Base-by-base conservation (phyloP, 805 yeast species). In the Cyberlindnera euphorbiae region DNA sequence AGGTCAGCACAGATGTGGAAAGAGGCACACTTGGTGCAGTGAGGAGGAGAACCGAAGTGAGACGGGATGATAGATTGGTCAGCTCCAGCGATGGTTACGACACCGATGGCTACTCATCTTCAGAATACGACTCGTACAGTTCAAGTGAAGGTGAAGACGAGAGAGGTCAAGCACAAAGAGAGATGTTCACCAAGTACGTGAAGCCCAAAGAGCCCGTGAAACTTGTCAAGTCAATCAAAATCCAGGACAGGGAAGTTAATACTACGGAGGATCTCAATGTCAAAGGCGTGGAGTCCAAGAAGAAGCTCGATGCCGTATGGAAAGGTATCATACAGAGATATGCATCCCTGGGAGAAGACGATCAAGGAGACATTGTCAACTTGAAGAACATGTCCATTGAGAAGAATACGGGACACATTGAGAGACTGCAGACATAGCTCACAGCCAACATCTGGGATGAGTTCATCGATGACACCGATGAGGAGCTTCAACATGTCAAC, bases 341-440 rank as follows among this genome's bases (percentile, higher is more conserved):
- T 42, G 47, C 56, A 16, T 45, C 45, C 11, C 47, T 44, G 25
- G 62, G 53, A 16, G 44, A 52, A 23, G 48, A 45, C 11, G 47
- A 55, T 13, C 63, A 60, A 30, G 65, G 67, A 11, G 71, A 66
- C 41, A 46, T 64, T 6, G 53, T 66, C 6, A 45, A 53, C 28
- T 19, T 53, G 15, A 33, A 31, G 6, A 41, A 39, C 4, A 44
- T 53, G 41, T 30, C 31, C 2, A 53, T 53, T 11, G 48, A 46
- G 11, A 38, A 38, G 12, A 36, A 53, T 22, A 41, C 34, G 1
- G 58, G 58, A 0, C 58, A 53, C 38, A 28, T 53, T 22, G 30
- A 35, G 13, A 21, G 26, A 8, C 13, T 49, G 9, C 28, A 30
- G 17, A 31, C 24, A n/a, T 29, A 19, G 6, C 32, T 37, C 6